Evolutionary conservation across 2,329 filamentous ascomycete genomes (phyloP).

Genomic region (Pestalotiopsis sp.): DNA sequence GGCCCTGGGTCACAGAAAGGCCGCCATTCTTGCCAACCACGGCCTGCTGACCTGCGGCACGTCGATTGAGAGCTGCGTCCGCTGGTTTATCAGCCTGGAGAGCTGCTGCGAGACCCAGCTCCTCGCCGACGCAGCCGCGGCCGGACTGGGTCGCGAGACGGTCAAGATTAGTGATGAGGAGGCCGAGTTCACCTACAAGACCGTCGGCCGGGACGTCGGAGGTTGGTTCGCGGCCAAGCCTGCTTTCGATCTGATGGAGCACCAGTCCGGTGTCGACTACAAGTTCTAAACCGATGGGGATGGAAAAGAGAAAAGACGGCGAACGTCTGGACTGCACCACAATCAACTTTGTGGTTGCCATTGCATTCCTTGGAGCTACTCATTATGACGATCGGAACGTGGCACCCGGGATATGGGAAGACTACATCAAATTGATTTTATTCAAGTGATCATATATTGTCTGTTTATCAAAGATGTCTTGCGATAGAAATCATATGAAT

Average conservation of each 20-base stretch:
- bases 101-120: conserved; percentile 51
- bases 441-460: no score
- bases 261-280: conserved; percentile 24
- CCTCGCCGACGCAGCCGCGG: conserved; percentile 61
- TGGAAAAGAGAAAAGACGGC: not conserved
- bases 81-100: conserved; percentile 57
- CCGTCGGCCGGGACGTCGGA: conserved; percentile 60
- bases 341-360: not conserved
- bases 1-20: conserved; percentile 51
- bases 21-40: conserved; percentile 57
- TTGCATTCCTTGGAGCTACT: not conserved
- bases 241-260: conserved; percentile 62
- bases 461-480: no score
- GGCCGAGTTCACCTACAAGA: conserved; percentile 67
- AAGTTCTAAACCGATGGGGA: conserved; percentile 20
- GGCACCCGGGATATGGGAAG: no score
- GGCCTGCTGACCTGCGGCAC: conserved; percentile 54
- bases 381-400: no score
- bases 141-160: conserved; percentile 63
- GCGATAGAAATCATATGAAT: no score
- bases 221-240: conserved; percentile 76
- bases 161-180: conserved; percentile 71
- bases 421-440: no score
- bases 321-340: not conserved
- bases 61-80: conserved; percentile 53